Evolutionary conservation across 805 yeast genomes (phyloP).

Genomic region (Pichia sporocuriosa): DNA sequence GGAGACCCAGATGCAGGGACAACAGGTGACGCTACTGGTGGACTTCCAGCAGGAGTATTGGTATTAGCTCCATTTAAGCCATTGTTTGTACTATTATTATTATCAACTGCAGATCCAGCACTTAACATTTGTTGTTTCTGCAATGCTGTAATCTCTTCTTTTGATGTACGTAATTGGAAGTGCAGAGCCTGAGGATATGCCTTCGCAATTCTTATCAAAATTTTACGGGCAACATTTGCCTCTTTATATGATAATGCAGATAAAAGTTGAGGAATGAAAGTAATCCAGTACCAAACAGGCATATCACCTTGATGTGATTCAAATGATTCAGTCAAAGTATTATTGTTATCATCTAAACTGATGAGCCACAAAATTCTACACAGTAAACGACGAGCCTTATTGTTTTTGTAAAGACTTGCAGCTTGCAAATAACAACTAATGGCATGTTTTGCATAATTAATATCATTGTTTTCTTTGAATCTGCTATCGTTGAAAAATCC

Average conservation of each 20-base stretch:
- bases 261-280: conserved; percentile 89
- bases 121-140: conserved; percentile 51
- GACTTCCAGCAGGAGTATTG: conserved; percentile 1
- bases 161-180: conserved; percentile 90
- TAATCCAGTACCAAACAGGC: conserved; percentile 99
- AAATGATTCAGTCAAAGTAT: conserved; percentile 78
- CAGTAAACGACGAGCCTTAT: conserved; percentile 79
- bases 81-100: conserved; percentile 4
- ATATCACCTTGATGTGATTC: conserved; percentile 91
- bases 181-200: conserved; percentile 96
- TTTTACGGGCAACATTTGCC: conserved; percentile 81
- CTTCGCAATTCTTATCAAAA: conserved; percentile 87
- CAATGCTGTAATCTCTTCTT: conserved; percentile 84
- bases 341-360: conserved; percentile 79
- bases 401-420: conserved; percentile 90
- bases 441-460: conserved; percentile 85
- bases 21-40: conserved; percentile 1
- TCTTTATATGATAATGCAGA: conserved; percentile 88
- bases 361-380: conserved; percentile 92
- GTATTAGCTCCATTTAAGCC: conserved; percentile 6
- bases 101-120: conserved; percentile 1
- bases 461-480: conserved; percentile 72
- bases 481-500: conserved; percentile 90
- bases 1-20: background rate
- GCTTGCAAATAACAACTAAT: conserved; percentile 95